phyloP scores from a whole-genome alignment of 2,329 filamentous ascomycete genomes.

The Penicillium thymicola region DNA sequence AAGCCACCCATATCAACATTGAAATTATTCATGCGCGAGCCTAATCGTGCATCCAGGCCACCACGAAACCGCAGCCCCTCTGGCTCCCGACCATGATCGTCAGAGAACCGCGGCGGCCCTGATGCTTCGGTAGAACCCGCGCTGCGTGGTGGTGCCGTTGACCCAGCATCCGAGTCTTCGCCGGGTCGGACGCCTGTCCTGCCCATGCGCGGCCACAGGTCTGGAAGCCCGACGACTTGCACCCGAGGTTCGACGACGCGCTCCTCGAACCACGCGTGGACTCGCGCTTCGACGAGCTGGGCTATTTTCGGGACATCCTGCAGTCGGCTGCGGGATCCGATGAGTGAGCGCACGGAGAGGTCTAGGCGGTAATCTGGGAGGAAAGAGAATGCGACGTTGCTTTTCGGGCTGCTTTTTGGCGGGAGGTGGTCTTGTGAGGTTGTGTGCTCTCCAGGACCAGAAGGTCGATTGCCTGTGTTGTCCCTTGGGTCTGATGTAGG shows the following conservation, averaged over 20 bases:
- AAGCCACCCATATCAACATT: conserved; percentile 33
- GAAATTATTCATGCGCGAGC: conserved; percentile 35
- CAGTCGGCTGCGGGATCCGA: conserved; percentile 60
- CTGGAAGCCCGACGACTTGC: conserved; percentile 61
- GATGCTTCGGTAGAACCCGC: conserved; percentile 29
- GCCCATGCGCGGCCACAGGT: conserved; percentile 59
- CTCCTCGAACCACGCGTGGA: conserved; percentile 67
- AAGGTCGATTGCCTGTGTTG: background rate
- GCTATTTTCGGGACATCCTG: conserved; percentile 67
- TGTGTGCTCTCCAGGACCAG: conserved; percentile 10
- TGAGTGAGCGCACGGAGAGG: conserved; percentile 61
- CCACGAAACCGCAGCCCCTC: conserved; percentile 38
- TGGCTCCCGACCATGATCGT: conserved; percentile 23
- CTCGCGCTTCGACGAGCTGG: conserved; percentile 61
- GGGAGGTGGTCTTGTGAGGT: conserved; percentile 14
- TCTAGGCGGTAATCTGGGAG: conserved; percentile 62
- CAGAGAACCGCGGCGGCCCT: conserved; percentile 20
- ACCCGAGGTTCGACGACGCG: conserved; percentile 64
- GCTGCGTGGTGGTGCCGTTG: conserved; percentile 31
- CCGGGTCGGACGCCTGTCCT: conserved; percentile 44
- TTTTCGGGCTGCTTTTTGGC: conserved; percentile 59
- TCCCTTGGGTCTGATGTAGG: conserved; percentile 18
- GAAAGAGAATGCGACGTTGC: conserved; percentile 93
- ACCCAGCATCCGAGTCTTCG: conserved; percentile 42
- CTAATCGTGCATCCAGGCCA: conserved; percentile 24